Conservation (phyloP, 2,329 filamentous ascomycete genomes). For the Claviceps pazoutovae region DNA sequence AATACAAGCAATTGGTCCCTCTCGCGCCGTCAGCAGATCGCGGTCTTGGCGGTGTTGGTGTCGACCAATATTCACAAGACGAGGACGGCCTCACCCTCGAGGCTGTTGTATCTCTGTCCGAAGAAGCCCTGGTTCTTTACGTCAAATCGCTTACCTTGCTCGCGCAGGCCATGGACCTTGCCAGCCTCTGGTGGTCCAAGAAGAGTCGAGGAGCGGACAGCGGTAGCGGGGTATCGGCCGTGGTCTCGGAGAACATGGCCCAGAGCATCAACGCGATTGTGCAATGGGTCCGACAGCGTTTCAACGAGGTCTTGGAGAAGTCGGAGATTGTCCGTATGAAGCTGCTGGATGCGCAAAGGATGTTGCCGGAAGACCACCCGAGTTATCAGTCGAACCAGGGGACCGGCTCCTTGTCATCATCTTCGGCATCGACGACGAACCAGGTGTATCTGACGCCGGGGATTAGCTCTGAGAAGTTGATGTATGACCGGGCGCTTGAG, state of each 20-base stretch:
- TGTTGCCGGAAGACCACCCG: conserved; percentile 71
- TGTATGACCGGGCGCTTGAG: conserved; percentile 94
- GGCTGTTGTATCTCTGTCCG: conserved; percentile 72
- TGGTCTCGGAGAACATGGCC: conserved; percentile 35
- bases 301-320: conserved; percentile 96
- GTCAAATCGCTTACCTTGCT: conserved; percentile 86
- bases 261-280: conserved; percentile 82
- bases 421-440: conserved; percentile 52
- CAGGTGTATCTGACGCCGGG: conserved; percentile 76
- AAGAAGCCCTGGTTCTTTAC: conserved; percentile 90
- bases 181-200: conserved; percentile 78
- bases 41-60: conserved; percentile 48
- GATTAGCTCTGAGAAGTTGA: conserved; percentile 87
- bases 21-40: conserved; percentile 66
- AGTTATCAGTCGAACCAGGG: conserved; percentile 71
- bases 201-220: conserved; percentile 52
- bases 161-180: conserved; percentile 90
- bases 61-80: conserved; percentile 38
- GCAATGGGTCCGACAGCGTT: conserved; percentile 84
- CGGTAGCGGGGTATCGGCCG: conserved; percentile 25
- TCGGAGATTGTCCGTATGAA: conserved; percentile 86
- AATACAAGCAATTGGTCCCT: conserved; percentile 93
- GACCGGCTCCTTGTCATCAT: conserved; percentile 40
- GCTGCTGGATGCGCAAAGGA: conserved; percentile 71
- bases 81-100: conserved; percentile 75